Evolutionary conservation across 176 grass and related monocot genomes (phyloP).

Genomic region (Zoysia japonica): DNA sequence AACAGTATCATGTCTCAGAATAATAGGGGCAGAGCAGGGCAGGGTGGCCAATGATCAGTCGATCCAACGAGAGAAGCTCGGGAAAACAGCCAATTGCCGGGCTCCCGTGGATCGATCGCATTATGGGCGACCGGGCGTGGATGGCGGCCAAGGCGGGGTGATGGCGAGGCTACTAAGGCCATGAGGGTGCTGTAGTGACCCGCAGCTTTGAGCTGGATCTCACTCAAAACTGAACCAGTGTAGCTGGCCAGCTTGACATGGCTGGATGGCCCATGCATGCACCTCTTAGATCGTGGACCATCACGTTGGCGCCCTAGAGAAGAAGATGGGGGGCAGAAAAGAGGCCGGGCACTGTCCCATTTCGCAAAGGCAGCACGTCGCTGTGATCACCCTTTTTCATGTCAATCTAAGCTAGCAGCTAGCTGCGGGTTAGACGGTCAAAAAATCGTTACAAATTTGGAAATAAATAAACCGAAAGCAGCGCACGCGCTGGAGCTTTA

Average conservation of each 20-base stretch:
- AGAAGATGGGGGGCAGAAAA: background rate
- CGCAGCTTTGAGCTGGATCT: slow-evolving; percentile 46
- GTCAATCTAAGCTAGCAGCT: background rate
- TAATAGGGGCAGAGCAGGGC: slow-evolving; percentile 12
- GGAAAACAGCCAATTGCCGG: slow-evolving; percentile 35
- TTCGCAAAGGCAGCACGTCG: slow-evolving; percentile 11
- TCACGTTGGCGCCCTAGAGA: background rate
- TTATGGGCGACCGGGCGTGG: slow-evolving; percentile 36
- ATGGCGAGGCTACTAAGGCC: background rate
- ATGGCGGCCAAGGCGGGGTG: no score
- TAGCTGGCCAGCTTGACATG: slow-evolving; percentile 16
- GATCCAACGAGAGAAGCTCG: slow-evolving; percentile 25
- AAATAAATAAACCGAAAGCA: background rate
- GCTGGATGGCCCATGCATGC: slow-evolving; percentile 6
- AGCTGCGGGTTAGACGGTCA: background rate
- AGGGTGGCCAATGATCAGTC: background rate
- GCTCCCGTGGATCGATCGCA: slow-evolving; percentile 14
- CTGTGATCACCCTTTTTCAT: background rate
- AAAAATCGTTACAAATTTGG: background rate
- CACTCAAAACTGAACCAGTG: slow-evolving; percentile 19
- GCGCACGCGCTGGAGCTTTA: background rate
- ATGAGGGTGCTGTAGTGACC: background rate
- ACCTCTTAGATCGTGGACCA: slow-evolving; percentile 46
- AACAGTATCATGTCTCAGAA: slow-evolving; percentile 32
- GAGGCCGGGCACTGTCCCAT: slow-evolving; percentile 26